Base-by-base conservation (phyloP, 805 yeast species). In the Sungouiozyma intestinalis region DNA sequence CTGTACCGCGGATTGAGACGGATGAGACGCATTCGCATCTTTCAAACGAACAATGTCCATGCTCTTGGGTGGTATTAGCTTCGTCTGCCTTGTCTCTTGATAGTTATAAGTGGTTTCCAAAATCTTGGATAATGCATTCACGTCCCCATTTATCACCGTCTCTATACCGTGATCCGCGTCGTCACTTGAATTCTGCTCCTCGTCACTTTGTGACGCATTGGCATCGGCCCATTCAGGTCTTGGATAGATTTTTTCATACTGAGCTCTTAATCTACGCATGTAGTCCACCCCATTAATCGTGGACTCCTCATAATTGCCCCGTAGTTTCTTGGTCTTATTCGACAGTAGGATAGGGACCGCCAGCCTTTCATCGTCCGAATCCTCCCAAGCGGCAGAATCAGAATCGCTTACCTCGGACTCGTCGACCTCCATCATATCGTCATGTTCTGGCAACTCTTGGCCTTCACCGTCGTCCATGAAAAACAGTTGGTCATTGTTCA, bases 311-410 rank as follows among this genome's bases (percentile, higher is more conserved):
- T 71, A 79, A 0, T 74, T 59, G 38, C 71, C 69, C 54, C 96
- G 76, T 51, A 92, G 69, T 64, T 90, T 92, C 49, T 74, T 78
- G 27, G 81, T 62, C 50, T 74, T 76, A 48, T 81, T 80, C 1
- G 79, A 66, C 1, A 73, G 60, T 14, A 68, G 56, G 24, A 92
- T 62, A 1, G 92, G 75, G 5, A 90, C 70, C 16, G 66, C 64
- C 19, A 84, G 50, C 36, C 69, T 69, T 47, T 88, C 97, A 60
- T 92, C 98, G 54, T 88, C 97, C 44, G 94, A 81, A 64, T 92
- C 98, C 14, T 61, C 61, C 98, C 98, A 92, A 2, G 80, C 86
- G 42, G 69, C 69, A n/a, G 54, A 64, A 3, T 61, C 64, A 2
- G 51, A 58, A 6, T 48, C 63, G 34, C 63, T 68, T 15, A 63